Conservation (phyloP, 176 grass and related monocot genomes). For the Metroxylon sagu region DNA sequence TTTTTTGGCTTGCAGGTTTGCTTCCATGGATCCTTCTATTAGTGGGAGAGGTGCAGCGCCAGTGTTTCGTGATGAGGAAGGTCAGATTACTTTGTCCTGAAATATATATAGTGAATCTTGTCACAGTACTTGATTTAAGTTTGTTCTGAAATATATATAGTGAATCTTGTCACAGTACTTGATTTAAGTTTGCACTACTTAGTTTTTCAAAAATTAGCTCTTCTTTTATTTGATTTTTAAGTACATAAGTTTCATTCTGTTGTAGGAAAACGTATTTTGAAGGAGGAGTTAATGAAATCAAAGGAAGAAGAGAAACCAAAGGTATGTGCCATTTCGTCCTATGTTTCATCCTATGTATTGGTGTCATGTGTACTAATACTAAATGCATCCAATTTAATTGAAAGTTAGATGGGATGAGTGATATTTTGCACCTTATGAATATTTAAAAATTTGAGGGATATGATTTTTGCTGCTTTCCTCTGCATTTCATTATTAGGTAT, state of each 20-base stretch:
- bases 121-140: not conserved
- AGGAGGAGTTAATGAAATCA: constrained; percentile 68
- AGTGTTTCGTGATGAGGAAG: constrained; percentile 75
- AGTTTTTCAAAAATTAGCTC: too few relatives aligned
- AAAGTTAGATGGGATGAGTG: too few relatives aligned
- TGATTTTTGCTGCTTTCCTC: too few relatives aligned
- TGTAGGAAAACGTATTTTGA: constrained; percentile 62
- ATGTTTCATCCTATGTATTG: too few relatives aligned
- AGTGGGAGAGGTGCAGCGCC: constrained; percentile 70
- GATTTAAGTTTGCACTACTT: too few relatives aligned
- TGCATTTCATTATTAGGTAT: too few relatives aligned
- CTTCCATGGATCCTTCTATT: constrained; percentile 45
- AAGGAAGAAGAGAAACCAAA: constrained; percentile 73
- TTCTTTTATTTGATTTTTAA: constrained; percentile 2
- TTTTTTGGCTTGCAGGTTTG: constrained; percentile 38
- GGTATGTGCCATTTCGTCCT: constrained; percentile 25
- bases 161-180: constrained; percentile 4
- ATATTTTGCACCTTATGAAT: too few relatives aligned
- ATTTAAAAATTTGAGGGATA: too few relatives aligned
- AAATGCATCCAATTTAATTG: too few relatives aligned
- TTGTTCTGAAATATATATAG: constrained; percentile 10
- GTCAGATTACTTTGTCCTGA: constrained; percentile 19
- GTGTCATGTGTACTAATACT: too few relatives aligned
- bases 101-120: constrained; percentile 12
- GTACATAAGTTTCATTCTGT: constrained; percentile 22